Evolutionary conservation across 176 grass and related monocot species (phyloP).

Genomic region (Alopecurus myosuroides): DNA sequence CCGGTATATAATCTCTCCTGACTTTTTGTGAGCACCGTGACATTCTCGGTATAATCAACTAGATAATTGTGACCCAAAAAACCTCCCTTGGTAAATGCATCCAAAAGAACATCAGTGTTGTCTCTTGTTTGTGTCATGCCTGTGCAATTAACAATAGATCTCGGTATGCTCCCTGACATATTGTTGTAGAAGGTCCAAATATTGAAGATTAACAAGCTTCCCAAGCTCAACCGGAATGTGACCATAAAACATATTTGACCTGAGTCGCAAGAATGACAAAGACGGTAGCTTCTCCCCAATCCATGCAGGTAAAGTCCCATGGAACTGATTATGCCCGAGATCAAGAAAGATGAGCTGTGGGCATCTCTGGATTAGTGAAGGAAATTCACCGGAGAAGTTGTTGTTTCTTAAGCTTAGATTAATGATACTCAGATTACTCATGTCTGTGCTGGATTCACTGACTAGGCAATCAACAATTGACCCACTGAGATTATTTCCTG

Average conservation of each 20-base stretch:
- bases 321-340: not conserved
- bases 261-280: not conserved
- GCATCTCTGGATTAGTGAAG: not conserved
- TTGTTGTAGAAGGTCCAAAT: slow-evolving; percentile 24
- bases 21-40: too few relatives aligned
- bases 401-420: not conserved
- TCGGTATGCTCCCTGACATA: slow-evolving; percentile 23
- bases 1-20: too few relatives aligned
- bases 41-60: too few relatives aligned
- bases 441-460: not conserved
- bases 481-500: not conserved
- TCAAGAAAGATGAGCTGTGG: not conserved
- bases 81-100: too few relatives aligned
- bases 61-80: too few relatives aligned
- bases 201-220: not conserved
- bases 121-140: not conserved
- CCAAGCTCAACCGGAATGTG: slow-evolving; percentile 13
- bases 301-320: not conserved
- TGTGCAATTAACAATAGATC: not conserved
- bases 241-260: slow-evolving; percentile 37
- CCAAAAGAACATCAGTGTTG: not conserved
- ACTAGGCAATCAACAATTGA: not conserved
- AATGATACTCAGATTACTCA: not conserved
- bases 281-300: not conserved
- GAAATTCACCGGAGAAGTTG: not conserved